Evolutionary conservation across 1,139 yeast genomes (phyloP).

Genomic region (Suhomyces coccinellae): DNA sequence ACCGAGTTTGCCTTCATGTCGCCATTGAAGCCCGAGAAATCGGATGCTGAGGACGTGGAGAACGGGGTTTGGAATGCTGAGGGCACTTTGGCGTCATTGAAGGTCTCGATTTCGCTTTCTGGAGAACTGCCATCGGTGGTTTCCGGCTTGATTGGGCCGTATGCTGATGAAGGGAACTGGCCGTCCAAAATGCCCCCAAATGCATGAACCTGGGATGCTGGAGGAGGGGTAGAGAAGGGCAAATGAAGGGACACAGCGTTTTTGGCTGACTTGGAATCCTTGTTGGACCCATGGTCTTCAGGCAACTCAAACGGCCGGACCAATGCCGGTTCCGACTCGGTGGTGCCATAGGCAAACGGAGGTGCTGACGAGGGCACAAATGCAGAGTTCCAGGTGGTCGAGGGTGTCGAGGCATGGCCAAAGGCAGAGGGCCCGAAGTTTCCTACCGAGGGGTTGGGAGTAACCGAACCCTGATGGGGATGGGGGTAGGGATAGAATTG

Average conservation of each 20-base stretch:
- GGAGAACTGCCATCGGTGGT: conserved; percentile 5
- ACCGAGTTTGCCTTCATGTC: conserved; percentile 1
- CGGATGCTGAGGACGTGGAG: background rate
- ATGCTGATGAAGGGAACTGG: conserved; percentile 12
- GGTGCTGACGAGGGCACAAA: conserved; percentile 41
- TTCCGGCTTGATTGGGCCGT: conserved; percentile 10
- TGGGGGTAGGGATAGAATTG: conserved; percentile 22
- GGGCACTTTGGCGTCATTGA: conserved; percentile 2
- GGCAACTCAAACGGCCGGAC: conserved; percentile 41
- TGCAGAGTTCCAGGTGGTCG: conserved; percentile 31
- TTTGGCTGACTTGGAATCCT: conserved; percentile 1
- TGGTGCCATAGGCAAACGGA: conserved; percentile 28
- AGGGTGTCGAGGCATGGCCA: conserved; percentile 22
- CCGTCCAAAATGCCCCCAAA: conserved; percentile 30
- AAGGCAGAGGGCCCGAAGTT: conserved; percentile 21
- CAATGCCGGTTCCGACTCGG: conserved; percentile 18
- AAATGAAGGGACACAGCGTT: conserved; percentile 16
- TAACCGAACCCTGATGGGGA: conserved; percentile 29
- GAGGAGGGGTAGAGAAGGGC: conserved; percentile 30
- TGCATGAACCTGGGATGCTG: conserved; percentile 12
- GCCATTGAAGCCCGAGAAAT: conserved; percentile 2
- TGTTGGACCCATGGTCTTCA: conserved; percentile 5
- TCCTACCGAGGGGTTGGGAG: conserved; percentile 34
- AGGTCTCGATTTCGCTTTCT: conserved; percentile 7
- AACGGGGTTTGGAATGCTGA: conserved; percentile 7